Evolutionary conservation across 371 early-diverging fungal species (phyloP).

Genomic region (Mucor saturninus): DNA sequence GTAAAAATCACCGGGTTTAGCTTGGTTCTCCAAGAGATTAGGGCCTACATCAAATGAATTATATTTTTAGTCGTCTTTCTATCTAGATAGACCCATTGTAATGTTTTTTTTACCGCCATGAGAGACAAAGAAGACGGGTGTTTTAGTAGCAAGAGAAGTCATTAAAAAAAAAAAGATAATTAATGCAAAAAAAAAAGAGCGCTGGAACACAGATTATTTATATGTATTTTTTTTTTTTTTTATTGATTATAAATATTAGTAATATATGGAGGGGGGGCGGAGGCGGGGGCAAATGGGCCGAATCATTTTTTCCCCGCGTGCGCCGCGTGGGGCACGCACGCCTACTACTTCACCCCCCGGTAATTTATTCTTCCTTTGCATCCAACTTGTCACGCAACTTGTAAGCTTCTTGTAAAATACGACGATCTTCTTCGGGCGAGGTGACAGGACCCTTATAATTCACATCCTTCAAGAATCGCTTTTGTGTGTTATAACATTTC

Average conservation of each 20-base stretch:
- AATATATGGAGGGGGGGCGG: not conserved
- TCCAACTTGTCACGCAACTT: slow-evolving; percentile 26
- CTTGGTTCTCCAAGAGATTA: slow-evolving; percentile 52
- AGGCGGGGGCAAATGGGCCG: too few relatives aligned
- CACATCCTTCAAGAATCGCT: slow-evolving; percentile 47
- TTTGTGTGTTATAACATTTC: slow-evolving; percentile 57
- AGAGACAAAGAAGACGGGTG: slow-evolving; percentile 49
- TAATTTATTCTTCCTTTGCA: not conserved
- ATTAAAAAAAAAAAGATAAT: not conserved
- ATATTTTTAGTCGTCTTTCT: too few relatives aligned
- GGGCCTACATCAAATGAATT: slow-evolving; percentile 42
- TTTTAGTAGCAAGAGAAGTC: slow-evolving; percentile 9
- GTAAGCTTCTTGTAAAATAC: slow-evolving; percentile 25
- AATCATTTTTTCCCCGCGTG: too few relatives aligned
- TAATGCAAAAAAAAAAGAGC: not conserved
- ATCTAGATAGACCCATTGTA: too few relatives aligned
- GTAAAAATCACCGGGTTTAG: slow-evolving; percentile 51
- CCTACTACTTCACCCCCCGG: not conserved
- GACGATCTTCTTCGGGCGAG: slow-evolving; percentile 40
- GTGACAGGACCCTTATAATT: slow-evolving; percentile 49
- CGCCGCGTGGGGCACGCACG: not conserved
- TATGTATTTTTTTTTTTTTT: not conserved
- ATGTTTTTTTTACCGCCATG: slow-evolving; percentile 43
- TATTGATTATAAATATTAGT: not conserved
- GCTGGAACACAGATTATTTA: too few relatives aligned